Evolutionary conservation across 768 basidiomycete species (phyloP), one percentile per base, ranked within the genome.

Genomic region (Gelatoporia subvermispora): DNA sequence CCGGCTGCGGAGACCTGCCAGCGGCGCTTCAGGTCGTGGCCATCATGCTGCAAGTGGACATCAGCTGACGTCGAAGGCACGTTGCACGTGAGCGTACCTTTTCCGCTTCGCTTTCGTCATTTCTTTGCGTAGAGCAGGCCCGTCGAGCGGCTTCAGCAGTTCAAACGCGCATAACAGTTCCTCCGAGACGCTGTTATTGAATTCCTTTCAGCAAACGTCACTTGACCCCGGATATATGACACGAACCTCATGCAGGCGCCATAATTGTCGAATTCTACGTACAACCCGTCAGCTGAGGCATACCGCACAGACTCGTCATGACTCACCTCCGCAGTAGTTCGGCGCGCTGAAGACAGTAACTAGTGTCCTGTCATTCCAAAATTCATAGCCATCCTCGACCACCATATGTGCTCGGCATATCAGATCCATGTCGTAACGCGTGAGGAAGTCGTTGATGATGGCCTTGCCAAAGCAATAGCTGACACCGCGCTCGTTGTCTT

Each of bases 381-480:
- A 99, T 72, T 99, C 96, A 63, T 98, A 97, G 8, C 95, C 95
- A 62, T 94, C 92, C 66, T 99, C 96, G 53, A 99, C 96, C 39
- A 99, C 96, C 96, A 98, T 98, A 70, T 99, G 96, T 43, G 96
- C 96, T 43, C 96, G 86, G 73, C 96, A 98, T 70, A 99, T 98
- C 54, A 99, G 77, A 69, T 99, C 95, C 88, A 99, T 97, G 68
- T 99, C 95, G 64, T 94, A 93, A 54, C 88, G 83, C 55, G 85
- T 83, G 48, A 98, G 72, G 74, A 98, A 97, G 55, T 94, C 89
- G 60, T 95, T 95, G 63, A 98, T 97, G 58, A 98, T 88, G 11
- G 84, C 84, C 73, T 97, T 98, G 43, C 96, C 96, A 61, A 97
- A 99, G 71, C 96, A 98, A 73, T 94, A 99, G 65, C 93, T 96